Base-by-base conservation (phyloP, 768 basidiomycete species). In the Mycena indigotica region DNA sequence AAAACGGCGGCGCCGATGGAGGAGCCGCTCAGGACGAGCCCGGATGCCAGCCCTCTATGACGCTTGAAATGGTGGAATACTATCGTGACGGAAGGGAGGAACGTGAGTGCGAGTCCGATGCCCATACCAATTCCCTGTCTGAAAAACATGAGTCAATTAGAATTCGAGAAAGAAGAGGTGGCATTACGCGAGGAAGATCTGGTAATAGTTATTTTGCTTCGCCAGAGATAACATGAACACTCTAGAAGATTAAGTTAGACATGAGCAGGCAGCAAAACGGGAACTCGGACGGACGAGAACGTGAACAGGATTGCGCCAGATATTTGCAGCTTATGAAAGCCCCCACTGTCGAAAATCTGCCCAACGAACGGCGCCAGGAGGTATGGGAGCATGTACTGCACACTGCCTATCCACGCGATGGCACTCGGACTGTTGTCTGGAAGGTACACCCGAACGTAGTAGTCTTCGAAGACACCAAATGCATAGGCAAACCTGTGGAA, bases 181-280 rank as follows among this genome's bases (percentile, higher is more conserved):
- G 21, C 13, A 13, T 26, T 50, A n/a, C n/a, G n/a, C 25, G 48
- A 6, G 8, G 48, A 10, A 13, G 24, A 50, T 28, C 25, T 50
- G 48, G 28, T 50, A 50, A 28, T 50, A 50, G 16, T 50, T 6
- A 16, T 29, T 29, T 16, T 6, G 21, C 28, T 50, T 6, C 24
- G 48, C 48, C 24, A 50, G 25, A 6, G 48, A 50, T 13, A 50
- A 28, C 48, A 50, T 50, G 48, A 50, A 50, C 13, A 50, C 48
- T 21, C 48, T 50, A 21, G 28, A 50, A 16, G 28, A 21, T 28
- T n/a, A n/a, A n/a, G n/a, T n/a, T n/a, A n/a, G n/a, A n/a, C 15
- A 5, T 50, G 24, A 50, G 28, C 13, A 8, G 5, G 13, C 16
- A 25, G 12, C 48, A 12, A 8, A 50, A 5, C 13, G 25, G 5